A percentile compares a stretch with the other conserved stretches of the same genome.
Conservation (phyloP, 2,329 filamentous ascomycete species). For the Xylariaceae sp. region DNA sequence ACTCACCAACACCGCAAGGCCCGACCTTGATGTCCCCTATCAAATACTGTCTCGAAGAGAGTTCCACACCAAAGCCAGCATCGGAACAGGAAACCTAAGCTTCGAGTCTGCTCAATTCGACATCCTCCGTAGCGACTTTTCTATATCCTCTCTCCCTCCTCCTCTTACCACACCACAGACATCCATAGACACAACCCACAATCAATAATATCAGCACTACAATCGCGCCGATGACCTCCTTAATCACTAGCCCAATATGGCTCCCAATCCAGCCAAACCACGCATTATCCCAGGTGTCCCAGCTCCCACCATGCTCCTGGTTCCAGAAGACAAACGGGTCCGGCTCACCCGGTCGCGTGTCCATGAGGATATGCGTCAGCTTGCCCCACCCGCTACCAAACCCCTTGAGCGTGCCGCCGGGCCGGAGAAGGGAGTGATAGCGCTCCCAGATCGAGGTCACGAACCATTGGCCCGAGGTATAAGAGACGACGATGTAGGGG, state of each 20-base stretch:
- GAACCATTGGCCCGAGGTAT: slow-evolving; percentile 67
- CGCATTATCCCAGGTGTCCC: slow-evolving; percentile 31
- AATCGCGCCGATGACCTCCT: slow-evolving; percentile 3
- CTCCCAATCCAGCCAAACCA: slow-evolving; percentile 31
- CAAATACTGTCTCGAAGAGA: no score
- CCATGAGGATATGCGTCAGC: slow-evolving; percentile 29
- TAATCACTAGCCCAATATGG: slow-evolving; percentile 18
- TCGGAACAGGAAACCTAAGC: no score
- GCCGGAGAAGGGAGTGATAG: slow-evolving; percentile 40
- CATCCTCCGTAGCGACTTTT: background rate
- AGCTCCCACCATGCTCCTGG: slow-evolving; percentile 27
- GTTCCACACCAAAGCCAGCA: no score
- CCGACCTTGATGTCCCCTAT: no score
- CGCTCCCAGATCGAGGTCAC: slow-evolving; percentile 69
- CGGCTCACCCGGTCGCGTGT: slow-evolving; percentile 21
- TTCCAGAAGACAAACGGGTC: slow-evolving; percentile 32
- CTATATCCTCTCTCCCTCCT: background rate
- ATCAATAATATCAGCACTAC: background rate
- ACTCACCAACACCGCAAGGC: no score
- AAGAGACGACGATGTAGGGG: slow-evolving; percentile 75
- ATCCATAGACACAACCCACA: background rate
- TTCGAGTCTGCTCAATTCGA: no score
- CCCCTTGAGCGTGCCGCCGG: slow-evolving; percentile 22
- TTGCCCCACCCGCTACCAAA: slow-evolving; percentile 13
- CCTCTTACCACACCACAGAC: background rate